Conservation (phyloP, 345 rosid species). For the Pistacia integerrima region DNA sequence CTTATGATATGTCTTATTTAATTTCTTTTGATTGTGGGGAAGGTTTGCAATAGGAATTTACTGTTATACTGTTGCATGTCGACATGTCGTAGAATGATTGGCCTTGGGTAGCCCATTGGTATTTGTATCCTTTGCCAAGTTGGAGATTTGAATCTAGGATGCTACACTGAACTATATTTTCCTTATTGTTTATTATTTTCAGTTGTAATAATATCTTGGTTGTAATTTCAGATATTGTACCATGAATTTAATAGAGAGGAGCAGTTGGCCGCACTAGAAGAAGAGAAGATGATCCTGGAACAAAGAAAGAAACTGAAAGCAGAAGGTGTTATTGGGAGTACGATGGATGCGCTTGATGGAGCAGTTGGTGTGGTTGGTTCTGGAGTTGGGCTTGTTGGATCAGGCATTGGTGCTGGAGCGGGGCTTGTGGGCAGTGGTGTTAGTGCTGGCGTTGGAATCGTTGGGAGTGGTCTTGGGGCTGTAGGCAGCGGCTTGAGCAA, state of each 20-base stretch:
- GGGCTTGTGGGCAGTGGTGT: slow-evolving; percentile 59
- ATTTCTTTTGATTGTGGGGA: background rate
- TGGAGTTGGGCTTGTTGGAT: slow-evolving; percentile 76
- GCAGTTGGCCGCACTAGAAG: slow-evolving; percentile 79
- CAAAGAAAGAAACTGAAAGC: slow-evolving; percentile 80
- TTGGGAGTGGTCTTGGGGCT: slow-evolving; percentile 53
- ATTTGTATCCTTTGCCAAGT: background rate
- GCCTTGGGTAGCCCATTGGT: background rate
- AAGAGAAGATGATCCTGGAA: slow-evolving; percentile 84
- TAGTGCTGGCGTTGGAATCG: slow-evolving; percentile 45
- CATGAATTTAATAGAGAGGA: slow-evolving; percentile 80
- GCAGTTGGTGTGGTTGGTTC: slow-evolving; percentile 60
- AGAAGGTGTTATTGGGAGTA: slow-evolving; percentile 94
- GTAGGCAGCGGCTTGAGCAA: slow-evolving; percentile 59
- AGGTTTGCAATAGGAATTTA: background rate
- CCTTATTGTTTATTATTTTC: background rate
- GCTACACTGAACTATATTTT: background rate
- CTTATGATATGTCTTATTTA: background rate
- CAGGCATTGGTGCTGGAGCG: slow-evolving; percentile 73
- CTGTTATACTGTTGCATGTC: background rate
- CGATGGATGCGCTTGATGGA: slow-evolving; percentile 80
- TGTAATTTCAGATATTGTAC: slow-evolving; percentile 53
- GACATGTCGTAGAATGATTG: background rate
- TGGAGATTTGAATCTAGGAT: background rate
- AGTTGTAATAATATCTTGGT: background rate